Percentiles rank a stretch among this genome's conserved stretches.
Conservation (phyloP, 768 basidiomycete species). For the Russula compacta region DNA sequence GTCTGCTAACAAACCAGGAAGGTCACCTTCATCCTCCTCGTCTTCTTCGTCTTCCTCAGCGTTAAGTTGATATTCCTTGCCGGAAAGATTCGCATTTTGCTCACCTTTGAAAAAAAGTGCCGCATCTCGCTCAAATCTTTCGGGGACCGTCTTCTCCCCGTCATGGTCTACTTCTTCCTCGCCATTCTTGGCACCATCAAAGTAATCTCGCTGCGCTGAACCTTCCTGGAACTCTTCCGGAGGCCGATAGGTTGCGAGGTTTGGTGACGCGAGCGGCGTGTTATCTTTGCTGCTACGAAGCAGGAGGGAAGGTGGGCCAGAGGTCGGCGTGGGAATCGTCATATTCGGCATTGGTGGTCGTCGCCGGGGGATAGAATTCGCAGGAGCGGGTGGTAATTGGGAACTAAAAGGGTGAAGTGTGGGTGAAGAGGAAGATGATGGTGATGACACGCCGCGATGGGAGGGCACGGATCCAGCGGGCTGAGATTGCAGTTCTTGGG, state of each 20-base stretch:
- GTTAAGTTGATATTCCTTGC: slow-evolving; percentile 23
- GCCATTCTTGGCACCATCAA: slow-evolving; percentile 25
- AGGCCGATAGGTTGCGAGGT: slow-evolving; percentile 31
- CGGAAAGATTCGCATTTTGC: slow-evolving; percentile 20
- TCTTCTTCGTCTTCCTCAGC: slow-evolving; percentile 35
- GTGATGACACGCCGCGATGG: neutral
- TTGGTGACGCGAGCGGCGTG: slow-evolving; percentile 29
- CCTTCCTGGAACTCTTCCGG: slow-evolving; percentile 31
- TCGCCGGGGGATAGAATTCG: slow-evolving; percentile 15
- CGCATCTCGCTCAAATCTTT: neutral
- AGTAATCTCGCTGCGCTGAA: slow-evolving; percentile 18
- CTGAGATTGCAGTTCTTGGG: neutral
- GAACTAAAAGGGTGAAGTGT: neutral
- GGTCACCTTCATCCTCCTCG: slow-evolving; percentile 31
- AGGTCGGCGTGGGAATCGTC: slow-evolving; percentile 18
- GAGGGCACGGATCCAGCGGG: neutral
- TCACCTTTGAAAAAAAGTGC: slow-evolving; percentile 21
- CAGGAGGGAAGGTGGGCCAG: slow-evolving; percentile 7
- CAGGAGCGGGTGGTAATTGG: neutral
- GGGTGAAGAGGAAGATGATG: neutral
- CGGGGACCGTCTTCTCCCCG: slow-evolving; percentile 26
- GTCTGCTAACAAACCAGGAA: slow-evolving; percentile 28
- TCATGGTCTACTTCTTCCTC: slow-evolving; percentile 27
- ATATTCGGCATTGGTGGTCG: slow-evolving; percentile 23
- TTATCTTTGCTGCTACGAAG: slow-evolving; percentile 11